phyloP scores from a whole-genome alignment of 1,284 basidiomycete species.

The Melampsora larici-populina region DNA sequence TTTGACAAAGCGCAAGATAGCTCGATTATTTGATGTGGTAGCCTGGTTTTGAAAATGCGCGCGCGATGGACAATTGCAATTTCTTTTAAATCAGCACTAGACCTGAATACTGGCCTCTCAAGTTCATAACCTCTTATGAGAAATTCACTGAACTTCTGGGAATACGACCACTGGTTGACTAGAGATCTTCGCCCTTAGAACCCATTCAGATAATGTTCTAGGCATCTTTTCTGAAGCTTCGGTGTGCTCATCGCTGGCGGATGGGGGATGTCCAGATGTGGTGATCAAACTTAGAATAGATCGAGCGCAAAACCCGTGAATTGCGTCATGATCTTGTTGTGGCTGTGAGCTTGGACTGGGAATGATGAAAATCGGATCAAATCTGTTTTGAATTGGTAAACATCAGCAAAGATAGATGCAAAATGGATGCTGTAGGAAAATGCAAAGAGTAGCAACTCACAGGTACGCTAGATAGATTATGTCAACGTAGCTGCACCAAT shows the following conservation, averaged over 20 bases:
- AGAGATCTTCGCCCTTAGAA: constrained; percentile 1
- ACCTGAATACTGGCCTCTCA: background rate
- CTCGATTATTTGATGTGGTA: constrained; percentile 41
- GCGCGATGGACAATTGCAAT: background rate
- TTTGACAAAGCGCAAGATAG: constrained; percentile 18
- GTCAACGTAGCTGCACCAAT: constrained; percentile 41
- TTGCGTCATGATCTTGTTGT: background rate
- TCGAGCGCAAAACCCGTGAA: constrained; percentile 13
- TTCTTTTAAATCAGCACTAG: background rate
- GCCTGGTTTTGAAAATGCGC: background rate
- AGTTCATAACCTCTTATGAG: too few relatives aligned
- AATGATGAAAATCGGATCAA: constrained; percentile 36
- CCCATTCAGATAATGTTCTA: constrained; percentile 8
- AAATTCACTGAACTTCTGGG: constrained; percentile 22
- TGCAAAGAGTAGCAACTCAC: constrained; percentile 21
- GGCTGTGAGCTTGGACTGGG: constrained; percentile 2
- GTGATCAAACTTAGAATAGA: background rate
- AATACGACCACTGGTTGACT: constrained; percentile 10
- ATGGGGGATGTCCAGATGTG: constrained; percentile 17
- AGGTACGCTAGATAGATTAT: constrained; percentile 37
- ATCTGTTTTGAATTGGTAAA: constrained; percentile 13
- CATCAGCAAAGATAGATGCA: background rate
- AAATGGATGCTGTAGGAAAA: background rate
- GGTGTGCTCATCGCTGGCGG: background rate
- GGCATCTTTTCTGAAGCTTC: background rate